Percentiles rank a stretch among this genome's conserved stretches.
phyloP scores from a whole-genome alignment of 2,329 filamentous ascomycete species.

The Cryphonectria naterciae region DNA sequence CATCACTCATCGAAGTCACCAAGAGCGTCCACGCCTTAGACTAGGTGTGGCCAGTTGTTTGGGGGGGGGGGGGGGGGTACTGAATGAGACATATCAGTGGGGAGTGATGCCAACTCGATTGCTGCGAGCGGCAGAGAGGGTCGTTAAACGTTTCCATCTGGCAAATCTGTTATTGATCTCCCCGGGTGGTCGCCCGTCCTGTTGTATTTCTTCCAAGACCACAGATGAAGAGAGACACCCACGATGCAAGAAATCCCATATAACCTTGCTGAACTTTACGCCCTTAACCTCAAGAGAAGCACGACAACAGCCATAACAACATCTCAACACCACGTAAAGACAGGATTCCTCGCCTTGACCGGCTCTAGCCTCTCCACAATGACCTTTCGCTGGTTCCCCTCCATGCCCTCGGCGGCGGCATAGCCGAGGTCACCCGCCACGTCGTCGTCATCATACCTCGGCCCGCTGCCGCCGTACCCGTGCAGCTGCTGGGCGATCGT shows the following conservation, averaged over 20 bases:
- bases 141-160: neutral
- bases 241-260: neutral
- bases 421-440: constrained; percentile 93
- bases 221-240: neutral
- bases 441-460: constrained; percentile 67
- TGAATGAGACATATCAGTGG: neutral
- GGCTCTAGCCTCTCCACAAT: constrained; percentile 96
- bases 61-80: too few species aligned
- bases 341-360: constrained; percentile 92
- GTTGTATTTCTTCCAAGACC: neutral
- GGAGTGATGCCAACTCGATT: neutral
- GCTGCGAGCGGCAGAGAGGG: neutral
- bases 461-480: constrained; percentile 34
- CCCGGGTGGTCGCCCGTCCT: neutral
- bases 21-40: neutral
- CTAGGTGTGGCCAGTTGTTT: neutral
- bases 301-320: neutral
- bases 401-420: constrained; percentile 90
- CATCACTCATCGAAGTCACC: neutral
- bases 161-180: neutral
- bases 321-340: constrained; percentile 92
- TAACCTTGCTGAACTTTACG: neutral
- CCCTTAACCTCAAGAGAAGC: neutral
- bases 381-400: constrained; percentile 87
- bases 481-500: constrained; percentile 59